Conservation (phyloP, 2,329 filamentous ascomycete species). For the Endoconidiophora laricicola region DNA sequence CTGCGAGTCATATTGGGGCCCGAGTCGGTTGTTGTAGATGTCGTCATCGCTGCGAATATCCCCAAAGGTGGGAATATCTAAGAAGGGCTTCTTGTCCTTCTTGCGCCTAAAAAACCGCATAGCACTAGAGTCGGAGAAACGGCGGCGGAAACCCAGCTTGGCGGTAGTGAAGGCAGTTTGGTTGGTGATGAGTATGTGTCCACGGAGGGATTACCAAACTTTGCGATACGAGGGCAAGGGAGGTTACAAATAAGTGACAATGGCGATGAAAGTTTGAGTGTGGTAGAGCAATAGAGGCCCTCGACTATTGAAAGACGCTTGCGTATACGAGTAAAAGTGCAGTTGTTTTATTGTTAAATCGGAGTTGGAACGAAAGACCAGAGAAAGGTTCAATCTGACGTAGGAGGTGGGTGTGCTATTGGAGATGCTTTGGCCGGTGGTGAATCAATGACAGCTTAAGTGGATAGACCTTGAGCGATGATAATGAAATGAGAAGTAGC, state of each 20-base stretch:
- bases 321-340: too few species aligned
- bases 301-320: too few species aligned
- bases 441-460: too few species aligned
- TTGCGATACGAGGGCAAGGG: conserved; percentile 8
- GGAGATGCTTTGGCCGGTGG: too few species aligned
- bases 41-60: conserved; percentile 11
- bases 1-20: conserved; percentile 17
- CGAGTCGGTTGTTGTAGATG: conserved; percentile 4
- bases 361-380: too few species aligned
- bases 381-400: too few species aligned
- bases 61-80: conserved; percentile 16
- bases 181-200: background rate
- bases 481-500: too few species aligned
- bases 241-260: background rate
- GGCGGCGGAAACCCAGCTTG: conserved; percentile 21
- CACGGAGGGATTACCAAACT: conserved; percentile 19
- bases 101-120: conserved; percentile 20
- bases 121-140: conserved; percentile 1
- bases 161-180: conserved; percentile 3
- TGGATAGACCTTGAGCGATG: too few species aligned
- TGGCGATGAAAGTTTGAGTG: background rate
- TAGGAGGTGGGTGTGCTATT: too few species aligned
- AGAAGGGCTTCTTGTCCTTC: conserved; percentile 20
- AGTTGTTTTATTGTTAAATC: too few species aligned
- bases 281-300: background rate